Conservation (phyloP, 345 rosid genomes). For the Acer negundo region DNA sequence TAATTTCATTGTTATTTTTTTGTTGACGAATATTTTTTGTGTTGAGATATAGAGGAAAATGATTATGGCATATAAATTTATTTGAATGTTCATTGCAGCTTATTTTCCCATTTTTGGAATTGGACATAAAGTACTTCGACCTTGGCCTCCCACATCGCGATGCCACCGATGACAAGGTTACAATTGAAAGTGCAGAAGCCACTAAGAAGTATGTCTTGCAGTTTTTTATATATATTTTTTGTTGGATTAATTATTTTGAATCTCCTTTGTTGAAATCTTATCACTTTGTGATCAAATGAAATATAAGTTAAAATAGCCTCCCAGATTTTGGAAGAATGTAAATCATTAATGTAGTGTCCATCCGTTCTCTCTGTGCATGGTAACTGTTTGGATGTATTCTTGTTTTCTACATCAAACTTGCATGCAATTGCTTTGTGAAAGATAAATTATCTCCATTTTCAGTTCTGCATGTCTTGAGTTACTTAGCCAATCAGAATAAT, state of each 20-base stretch:
- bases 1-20: conserved; percentile 22
- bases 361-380: not conserved
- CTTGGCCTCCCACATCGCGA: conserved; percentile 68
- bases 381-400: not conserved
- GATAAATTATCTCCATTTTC: not conserved
- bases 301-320: not conserved
- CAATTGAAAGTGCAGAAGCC: conserved; percentile 68
- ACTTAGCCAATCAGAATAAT: not conserved
- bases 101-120: conserved; percentile 75
- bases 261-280: not conserved
- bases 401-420: not conserved
- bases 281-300: not conserved
- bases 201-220: conserved; percentile 58
- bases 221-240: not conserved
- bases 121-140: conserved; percentile 74
- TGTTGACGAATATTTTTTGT: not conserved
- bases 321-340: not conserved
- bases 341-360: not conserved
- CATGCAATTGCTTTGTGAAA: not conserved
- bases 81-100: conserved; percentile 53
- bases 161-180: conserved; percentile 68
- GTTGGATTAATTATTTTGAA: not conserved
- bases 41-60: not conserved
- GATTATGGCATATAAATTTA: not conserved
- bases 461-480: too few relatives aligned